Percentiles rank a stretch among this genome's conserved stretches.
Conservation (phyloP, 2,329 filamentous ascomycete species). For the Arthrinium puccinioides region DNA sequence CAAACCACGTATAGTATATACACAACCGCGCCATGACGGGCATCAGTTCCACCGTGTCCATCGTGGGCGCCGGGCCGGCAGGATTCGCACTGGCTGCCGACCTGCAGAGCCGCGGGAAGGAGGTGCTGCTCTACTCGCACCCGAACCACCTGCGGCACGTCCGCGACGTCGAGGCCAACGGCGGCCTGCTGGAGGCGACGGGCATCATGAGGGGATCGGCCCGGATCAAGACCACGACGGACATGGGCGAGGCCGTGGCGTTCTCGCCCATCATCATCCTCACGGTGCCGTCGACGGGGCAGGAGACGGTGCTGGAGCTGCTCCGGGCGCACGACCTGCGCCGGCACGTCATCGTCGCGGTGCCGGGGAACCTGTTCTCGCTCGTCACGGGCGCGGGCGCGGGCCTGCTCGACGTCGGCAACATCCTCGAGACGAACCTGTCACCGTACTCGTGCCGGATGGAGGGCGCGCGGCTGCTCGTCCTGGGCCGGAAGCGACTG, state of each 20-base stretch:
- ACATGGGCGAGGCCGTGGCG: slow-evolving; percentile 13
- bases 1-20: too few relatives aligned
- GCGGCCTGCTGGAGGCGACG: slow-evolving; percentile 3
- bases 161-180: too few relatives aligned
- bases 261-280: slow-evolving; percentile 15
- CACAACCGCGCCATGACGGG: too few relatives aligned
- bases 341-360: slow-evolving; percentile 13
- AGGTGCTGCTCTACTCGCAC: slow-evolving; percentile 14
- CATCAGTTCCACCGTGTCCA: slow-evolving; percentile 9
- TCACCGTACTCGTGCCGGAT: slow-evolving; percentile 17
- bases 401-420: slow-evolving; percentile 10
- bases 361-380: slow-evolving; percentile 16
- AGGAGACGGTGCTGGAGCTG: slow-evolving; percentile 10
- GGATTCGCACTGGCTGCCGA: slow-evolving; percentile 12
- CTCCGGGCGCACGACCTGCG: slow-evolving; percentile 7
- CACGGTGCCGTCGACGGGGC: slow-evolving; percentile 13
- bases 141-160: slow-evolving; percentile 10
- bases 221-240: slow-evolving; percentile 6
- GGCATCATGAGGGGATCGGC: slow-evolving; percentile 9
- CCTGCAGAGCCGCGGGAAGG: slow-evolving; percentile 8
- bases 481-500: slow-evolving; percentile 11
- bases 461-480: slow-evolving; percentile 10
- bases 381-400: slow-evolving; percentile 9
- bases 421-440: slow-evolving; percentile 16
- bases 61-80: slow-evolving; percentile 12